phyloP scores from a whole-genome alignment of 768 basidiomycete species.

The Kwoniella europaea region DNA sequence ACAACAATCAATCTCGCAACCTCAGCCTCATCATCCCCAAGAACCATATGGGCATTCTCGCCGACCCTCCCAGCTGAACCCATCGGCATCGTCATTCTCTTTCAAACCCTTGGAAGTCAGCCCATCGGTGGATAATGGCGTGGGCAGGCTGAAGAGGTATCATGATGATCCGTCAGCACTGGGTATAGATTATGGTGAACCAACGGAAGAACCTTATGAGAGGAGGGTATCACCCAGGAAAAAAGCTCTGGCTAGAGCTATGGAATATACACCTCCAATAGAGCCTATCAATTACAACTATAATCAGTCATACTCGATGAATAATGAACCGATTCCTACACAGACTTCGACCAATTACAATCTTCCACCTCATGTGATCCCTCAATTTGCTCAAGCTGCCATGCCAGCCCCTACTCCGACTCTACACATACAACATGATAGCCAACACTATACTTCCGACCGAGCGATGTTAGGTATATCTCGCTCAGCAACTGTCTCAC shows the following conservation, averaged over 20 bases:
- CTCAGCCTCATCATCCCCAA: neutral
- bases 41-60: neutral
- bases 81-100: neutral
- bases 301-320: neutral
- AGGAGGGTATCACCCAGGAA: conserved; percentile 14
- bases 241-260: neutral
- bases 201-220: neutral
- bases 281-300: neutral
- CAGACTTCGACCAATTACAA: neutral
- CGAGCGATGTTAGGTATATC: conserved; percentile 1
- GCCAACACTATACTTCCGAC: neutral
- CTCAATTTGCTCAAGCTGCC: neutral
- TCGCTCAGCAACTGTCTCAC: neutral
- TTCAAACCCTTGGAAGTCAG: conserved; percentile 1
- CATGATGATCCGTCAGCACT: conserved; percentile 18
- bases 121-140: neutral
- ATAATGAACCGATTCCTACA: neutral
- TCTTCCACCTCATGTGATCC: neutral
- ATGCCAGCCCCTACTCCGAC: neutral
- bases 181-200: conserved; percentile 3
- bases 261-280: neutral
- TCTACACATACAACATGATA: neutral
- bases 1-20: conserved; percentile 5
- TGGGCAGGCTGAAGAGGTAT: conserved; percentile 12
- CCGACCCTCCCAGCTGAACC: conserved; percentile 5